Conservation (phyloP, 2,329 filamentous ascomycete genomes). For the Neurospora sp. region DNA sequence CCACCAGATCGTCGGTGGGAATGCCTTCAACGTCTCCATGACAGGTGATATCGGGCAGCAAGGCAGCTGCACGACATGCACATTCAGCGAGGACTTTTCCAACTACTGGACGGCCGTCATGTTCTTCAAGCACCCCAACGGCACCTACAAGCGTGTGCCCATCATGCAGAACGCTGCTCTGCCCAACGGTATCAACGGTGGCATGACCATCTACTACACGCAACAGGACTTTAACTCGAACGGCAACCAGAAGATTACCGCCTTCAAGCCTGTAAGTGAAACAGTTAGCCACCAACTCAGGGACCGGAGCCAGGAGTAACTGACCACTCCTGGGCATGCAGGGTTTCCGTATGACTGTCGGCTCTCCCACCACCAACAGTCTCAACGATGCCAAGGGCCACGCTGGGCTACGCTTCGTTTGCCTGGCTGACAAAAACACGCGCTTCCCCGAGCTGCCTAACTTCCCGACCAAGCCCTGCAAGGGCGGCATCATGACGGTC, state of each 20-base stretch:
- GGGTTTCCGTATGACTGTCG: constrained; percentile 35
- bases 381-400: constrained; percentile 23
- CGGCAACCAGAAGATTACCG: constrained; percentile 28
- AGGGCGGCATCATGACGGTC: constrained; percentile 32
- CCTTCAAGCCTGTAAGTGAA: constrained; percentile 28
- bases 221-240: constrained; percentile 24
- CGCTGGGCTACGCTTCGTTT: constrained; percentile 30
- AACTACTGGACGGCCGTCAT: constrained; percentile 22
- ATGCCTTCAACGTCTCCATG: constrained; percentile 19
- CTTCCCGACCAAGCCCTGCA: constrained; percentile 29
- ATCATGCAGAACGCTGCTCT: constrained; percentile 15
- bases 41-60: constrained; percentile 14
- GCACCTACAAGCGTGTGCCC: constrained; percentile 17
- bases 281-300: not conserved
- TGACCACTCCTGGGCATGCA: constrained; percentile 8
- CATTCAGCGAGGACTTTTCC: constrained; percentile 19
- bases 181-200: constrained; percentile 14
- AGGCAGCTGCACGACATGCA: constrained; percentile 18
- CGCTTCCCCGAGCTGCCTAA: constrained; percentile 29
- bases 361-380: constrained; percentile 21
- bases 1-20: constrained; percentile 20
- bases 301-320: not conserved
- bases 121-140: constrained; percentile 19
- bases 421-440: constrained; percentile 28
- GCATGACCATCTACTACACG: constrained; percentile 20